Conservation (phyloP, 768 basidiomycete species). For the Leucosporidium yakuticum region DNA sequence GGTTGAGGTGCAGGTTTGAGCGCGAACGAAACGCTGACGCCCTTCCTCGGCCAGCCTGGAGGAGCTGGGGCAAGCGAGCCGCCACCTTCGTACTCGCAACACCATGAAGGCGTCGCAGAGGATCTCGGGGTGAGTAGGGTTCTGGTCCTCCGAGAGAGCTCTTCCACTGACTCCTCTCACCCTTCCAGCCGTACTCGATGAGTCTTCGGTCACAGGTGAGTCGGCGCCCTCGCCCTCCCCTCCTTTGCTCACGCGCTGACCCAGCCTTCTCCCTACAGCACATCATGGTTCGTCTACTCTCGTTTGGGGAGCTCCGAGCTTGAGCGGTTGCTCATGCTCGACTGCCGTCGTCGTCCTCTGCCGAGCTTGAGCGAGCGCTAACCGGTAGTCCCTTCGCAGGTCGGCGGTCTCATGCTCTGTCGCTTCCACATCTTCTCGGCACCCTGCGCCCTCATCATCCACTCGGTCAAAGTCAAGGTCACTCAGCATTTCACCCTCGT, state of each 20-base stretch:
- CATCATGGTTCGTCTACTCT: neutral
- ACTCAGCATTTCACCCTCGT: slow-evolving; percentile 18
- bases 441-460: slow-evolving; percentile 20
- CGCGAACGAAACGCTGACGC: neutral
- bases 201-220: neutral
- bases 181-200: neutral
- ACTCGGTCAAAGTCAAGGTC: slow-evolving; percentile 32
- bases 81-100: slow-evolving; percentile 22
- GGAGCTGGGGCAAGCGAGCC: slow-evolving; percentile 17
- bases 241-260: neutral
- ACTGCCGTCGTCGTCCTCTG: neutral
- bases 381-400: slow-evolving; percentile 4
- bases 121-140: slow-evolving; percentile 24
- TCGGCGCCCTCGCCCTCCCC: neutral
- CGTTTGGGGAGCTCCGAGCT: too few relatives aligned
- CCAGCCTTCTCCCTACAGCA: neutral
- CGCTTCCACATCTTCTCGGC: slow-evolving; percentile 28
- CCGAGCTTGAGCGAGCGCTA: neutral
- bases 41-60: neutral
- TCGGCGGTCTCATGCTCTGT: slow-evolving; percentile 29
- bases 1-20: too few relatives aligned
- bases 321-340: too few relatives aligned
- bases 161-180: neutral
- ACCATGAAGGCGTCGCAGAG: slow-evolving; percentile 20
- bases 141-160: too few relatives aligned